phyloP scores from a whole-genome alignment of 176 grass and related monocot species.

The Pontederia crassipes region DNA sequence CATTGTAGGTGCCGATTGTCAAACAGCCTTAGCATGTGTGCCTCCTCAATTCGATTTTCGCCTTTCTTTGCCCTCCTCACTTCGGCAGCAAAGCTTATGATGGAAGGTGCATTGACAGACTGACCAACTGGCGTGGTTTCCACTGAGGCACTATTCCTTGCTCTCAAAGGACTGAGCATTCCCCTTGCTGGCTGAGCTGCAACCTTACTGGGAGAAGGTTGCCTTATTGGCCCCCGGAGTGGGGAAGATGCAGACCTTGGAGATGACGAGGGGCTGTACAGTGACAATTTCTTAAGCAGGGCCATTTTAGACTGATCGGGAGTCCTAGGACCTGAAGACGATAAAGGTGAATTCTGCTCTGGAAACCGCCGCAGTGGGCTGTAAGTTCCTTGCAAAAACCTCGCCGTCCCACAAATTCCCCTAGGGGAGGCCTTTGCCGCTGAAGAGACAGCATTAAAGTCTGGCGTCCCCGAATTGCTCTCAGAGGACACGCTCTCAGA shows the following conservation, averaged over 20 bases:
- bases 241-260: slow-evolving; percentile 20
- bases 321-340: slow-evolving; percentile 19
- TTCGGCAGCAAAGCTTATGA: slow-evolving; percentile 42
- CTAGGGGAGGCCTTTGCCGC: slow-evolving; percentile 12
- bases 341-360: slow-evolving; percentile 33
- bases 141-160: slow-evolving; percentile 16
- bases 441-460: slow-evolving; percentile 28
- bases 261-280: slow-evolving; percentile 41
- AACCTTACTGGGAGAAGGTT: slow-evolving; percentile 8
- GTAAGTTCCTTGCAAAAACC: slow-evolving; percentile 90
- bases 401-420: slow-evolving; percentile 76
- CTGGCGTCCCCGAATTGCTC: slow-evolving; percentile 69
- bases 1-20: slow-evolving; percentile 39
- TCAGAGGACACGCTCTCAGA: slow-evolving; percentile 87
- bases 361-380: slow-evolving; percentile 69
- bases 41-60: slow-evolving; percentile 41
- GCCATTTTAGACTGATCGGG: background rate
- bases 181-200: slow-evolving; percentile 26
- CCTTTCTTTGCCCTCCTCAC: slow-evolving; percentile 50
- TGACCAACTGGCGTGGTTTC: slow-evolving; percentile 7
- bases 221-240: background rate
- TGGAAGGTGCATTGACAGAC: slow-evolving; percentile 38
- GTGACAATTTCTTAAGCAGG: slow-evolving; percentile 38
- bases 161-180: slow-evolving; percentile 31
- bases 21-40: slow-evolving; percentile 35